Conservation (phyloP, 2,329 filamentous ascomycete species). For the Tolypocladium nubicola region DNA sequence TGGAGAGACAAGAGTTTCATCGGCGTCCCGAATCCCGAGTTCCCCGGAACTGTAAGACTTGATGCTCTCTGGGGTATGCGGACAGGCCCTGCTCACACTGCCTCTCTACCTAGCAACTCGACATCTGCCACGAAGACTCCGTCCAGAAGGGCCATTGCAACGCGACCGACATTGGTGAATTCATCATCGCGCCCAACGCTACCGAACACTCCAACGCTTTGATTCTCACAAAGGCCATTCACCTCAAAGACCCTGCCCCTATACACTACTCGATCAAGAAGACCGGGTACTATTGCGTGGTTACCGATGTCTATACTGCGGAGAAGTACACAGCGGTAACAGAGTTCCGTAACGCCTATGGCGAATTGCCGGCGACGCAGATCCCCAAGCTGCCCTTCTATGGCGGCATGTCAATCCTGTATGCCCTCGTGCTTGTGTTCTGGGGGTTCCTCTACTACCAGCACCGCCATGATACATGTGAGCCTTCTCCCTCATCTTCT, state of each 20-base stretch:
- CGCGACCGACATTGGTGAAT: conserved; percentile 68
- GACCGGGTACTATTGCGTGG: conserved; percentile 94
- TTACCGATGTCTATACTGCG: conserved; percentile 59
- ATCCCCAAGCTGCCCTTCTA: conserved; percentile 98
- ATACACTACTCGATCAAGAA: conserved; percentile 79
- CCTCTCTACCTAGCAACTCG: conserved; percentile 20
- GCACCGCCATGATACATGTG: conserved; percentile 81
- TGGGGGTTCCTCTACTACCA: conserved; percentile 96
- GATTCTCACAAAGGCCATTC: conserved; percentile 70
- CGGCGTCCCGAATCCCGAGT: conserved; percentile 51
- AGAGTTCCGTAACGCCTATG: conserved; percentile 92
- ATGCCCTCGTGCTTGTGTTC: conserved; percentile 71
- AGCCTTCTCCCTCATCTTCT: conserved; percentile 17
- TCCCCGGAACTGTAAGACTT: conserved; percentile 12
- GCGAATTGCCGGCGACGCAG: conserved; percentile 88
- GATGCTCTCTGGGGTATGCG: conserved; percentile 23
- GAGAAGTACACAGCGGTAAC: conserved; percentile 69
- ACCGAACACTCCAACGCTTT: conserved; percentile 58
- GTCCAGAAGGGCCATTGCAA: conserved; percentile 65
- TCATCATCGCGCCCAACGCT: conserved; percentile 69
- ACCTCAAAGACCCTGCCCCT: conserved; percentile 63
- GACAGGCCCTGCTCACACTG: not conserved
- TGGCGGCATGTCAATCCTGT: conserved; percentile 85
- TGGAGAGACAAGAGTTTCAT: conserved; percentile 79
- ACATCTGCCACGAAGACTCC: conserved; percentile 65